Evolutionary conservation across 1,284 basidiomycete genomes (phyloP).

Genomic region (Schizophyllum amplum): DNA sequence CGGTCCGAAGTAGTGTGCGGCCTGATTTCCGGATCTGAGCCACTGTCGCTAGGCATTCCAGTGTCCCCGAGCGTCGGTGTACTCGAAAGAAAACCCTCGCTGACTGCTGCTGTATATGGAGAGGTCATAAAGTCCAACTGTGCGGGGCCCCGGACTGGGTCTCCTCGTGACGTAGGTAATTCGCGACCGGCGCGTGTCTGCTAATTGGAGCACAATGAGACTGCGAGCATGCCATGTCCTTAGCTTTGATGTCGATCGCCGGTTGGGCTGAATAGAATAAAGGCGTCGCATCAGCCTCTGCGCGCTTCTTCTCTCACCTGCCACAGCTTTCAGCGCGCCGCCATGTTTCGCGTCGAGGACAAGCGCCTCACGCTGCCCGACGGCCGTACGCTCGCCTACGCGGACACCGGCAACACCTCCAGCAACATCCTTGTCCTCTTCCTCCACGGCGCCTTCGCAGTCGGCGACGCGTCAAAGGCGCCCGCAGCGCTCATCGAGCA

Average conservation of each 20-base stretch:
- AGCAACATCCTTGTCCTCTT: conserved; percentile 42
- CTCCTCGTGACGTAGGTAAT: background rate
- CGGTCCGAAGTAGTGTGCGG: background rate
- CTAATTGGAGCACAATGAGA: background rate
- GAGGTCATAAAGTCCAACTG: too few relatives aligned
- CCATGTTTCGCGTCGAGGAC: conserved; percentile 27
- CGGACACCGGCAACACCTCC: conserved; percentile 35
- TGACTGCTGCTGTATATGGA: background rate
- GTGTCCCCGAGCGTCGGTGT: background rate
- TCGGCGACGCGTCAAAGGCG: conserved; percentile 31
- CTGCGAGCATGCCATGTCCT: background rate
- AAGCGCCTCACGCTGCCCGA: conserved; percentile 32
- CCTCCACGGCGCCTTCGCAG: conserved; percentile 42
- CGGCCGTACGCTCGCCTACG: conserved; percentile 44
- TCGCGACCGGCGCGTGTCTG: background rate
- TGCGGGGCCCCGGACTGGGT: background rate
- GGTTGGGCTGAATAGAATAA: background rate
- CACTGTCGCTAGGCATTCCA: background rate
- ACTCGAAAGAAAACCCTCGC: background rate
- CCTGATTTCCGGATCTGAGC: background rate
- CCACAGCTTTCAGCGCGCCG: background rate
- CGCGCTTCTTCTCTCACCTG: background rate
- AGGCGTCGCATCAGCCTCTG: background rate
- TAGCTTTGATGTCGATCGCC: background rate
- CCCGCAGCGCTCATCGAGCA: conserved; percentile 29